phyloP scores from a whole-genome alignment of 108 stramenopile species.

The Nitzschia sp. region DNA sequence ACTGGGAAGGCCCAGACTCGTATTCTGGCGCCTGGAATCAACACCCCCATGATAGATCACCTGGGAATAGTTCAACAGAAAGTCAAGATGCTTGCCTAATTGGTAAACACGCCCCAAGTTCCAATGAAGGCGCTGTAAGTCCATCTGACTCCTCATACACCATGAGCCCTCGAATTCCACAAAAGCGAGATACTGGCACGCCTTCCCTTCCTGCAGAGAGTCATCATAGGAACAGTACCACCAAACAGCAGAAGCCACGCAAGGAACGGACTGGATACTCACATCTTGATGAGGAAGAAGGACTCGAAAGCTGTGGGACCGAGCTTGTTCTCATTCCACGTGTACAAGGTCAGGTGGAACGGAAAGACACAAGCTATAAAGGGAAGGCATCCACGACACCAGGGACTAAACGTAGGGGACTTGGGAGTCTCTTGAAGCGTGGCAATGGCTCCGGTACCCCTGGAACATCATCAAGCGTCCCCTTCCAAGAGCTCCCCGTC shows the following conservation, averaged over 20 bases:
- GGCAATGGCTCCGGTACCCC: no score
- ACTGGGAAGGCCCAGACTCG: constrained; percentile 14
- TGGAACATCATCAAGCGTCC: background rate
- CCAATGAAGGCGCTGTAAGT: background rate
- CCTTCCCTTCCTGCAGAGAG: background rate
- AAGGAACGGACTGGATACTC: background rate
- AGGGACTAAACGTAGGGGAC: background rate
- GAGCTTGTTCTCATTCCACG: constrained; percentile 13
- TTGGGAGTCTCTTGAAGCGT: constrained; percentile 9
- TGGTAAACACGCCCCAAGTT: background rate
- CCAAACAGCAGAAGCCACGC: background rate
- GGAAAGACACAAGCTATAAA: background rate
- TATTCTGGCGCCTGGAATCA: constrained; percentile 8
- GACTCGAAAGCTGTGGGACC: background rate
- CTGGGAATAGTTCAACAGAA: constrained; percentile 4
- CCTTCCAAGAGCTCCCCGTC: constrained; percentile 11
- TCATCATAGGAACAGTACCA: background rate
- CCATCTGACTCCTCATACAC: background rate
- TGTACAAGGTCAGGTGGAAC: background rate
- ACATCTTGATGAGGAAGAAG: background rate
- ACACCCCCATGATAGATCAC: background rate
- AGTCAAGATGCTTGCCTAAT: constrained; percentile 11
- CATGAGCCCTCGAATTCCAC: no score
- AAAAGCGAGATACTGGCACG: background rate
- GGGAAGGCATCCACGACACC: background rate